Conservation (phyloP, 2,329 filamentous ascomycete genomes). For the Claviceps pazoutovae region DNA sequence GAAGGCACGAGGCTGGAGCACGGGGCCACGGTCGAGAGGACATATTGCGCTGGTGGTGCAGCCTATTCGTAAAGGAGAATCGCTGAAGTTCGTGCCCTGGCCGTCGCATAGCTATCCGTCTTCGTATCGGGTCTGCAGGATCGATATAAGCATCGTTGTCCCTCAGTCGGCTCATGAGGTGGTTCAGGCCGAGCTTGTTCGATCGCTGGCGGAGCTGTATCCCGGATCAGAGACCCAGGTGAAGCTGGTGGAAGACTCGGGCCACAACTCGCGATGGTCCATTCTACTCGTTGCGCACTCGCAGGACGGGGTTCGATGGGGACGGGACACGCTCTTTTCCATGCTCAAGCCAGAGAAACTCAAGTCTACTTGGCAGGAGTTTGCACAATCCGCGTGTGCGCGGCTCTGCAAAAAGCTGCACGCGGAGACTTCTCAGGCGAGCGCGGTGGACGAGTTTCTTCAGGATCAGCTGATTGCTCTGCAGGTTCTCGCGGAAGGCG, state of each 20-base stretch:
- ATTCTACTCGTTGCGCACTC: constrained; percentile 43
- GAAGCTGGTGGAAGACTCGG: constrained; percentile 35
- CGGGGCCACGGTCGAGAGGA: constrained; percentile 27
- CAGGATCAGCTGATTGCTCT: constrained; percentile 50
- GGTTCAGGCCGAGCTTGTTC: constrained; percentile 26
- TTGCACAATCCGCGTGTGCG: constrained; percentile 28
- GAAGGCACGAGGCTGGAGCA: constrained; percentile 35
- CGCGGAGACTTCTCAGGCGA: constrained; percentile 28
- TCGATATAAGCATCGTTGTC: constrained; percentile 38
- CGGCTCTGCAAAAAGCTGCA: constrained; percentile 32
- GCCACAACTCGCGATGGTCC: constrained; percentile 37
- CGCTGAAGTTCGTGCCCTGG: constrained; percentile 22
- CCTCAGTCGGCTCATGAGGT: constrained; percentile 28
- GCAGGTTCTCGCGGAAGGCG: constrained; percentile 41
- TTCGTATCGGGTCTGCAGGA: constrained; percentile 24
- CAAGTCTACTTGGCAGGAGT: constrained; percentile 12
- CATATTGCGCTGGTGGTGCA: constrained; percentile 28
- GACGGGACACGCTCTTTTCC: constrained; percentile 29
- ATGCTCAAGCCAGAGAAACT: constrained; percentile 30
- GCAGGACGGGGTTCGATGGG: constrained; percentile 29
- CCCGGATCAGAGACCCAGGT: constrained; percentile 31
- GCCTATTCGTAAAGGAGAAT: constrained; percentile 19
- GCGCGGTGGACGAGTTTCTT: constrained; percentile 40
- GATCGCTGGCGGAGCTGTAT: constrained; percentile 27
- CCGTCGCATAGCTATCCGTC: constrained; percentile 10